Conservation (phyloP, 2,329 filamentous ascomycete genomes). For the Paraconiothyrium sp. region DNA sequence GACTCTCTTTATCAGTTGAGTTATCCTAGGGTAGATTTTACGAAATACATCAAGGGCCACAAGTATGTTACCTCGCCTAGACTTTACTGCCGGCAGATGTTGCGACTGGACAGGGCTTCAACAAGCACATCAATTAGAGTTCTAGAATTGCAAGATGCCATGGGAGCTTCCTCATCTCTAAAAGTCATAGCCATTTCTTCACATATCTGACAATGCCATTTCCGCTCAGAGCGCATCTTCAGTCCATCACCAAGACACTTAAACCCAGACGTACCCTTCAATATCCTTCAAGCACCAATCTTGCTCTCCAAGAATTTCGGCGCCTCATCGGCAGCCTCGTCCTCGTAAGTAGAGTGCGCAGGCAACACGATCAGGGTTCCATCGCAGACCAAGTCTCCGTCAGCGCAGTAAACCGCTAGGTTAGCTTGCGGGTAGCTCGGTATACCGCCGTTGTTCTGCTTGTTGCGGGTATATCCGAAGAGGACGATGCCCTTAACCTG, state of each 20-base stretch:
- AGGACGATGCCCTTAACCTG: conserved; percentile 51
- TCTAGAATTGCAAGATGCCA: no score
- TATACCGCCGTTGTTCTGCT: conserved; percentile 49
- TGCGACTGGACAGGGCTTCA: no score
- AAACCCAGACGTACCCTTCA: no score
- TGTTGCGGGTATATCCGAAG: conserved; percentile 54
- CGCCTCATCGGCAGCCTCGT: conserved; percentile 35
- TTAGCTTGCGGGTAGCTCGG: conserved; percentile 43
- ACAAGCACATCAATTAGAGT: no score
- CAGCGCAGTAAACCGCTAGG: conserved; percentile 49
- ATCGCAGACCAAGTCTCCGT: conserved; percentile 46
- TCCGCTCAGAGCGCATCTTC: not conserved
- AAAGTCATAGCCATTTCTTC: no score
- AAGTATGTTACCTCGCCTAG: no score
- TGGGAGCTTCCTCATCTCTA: no score
- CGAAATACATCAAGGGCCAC: no score
- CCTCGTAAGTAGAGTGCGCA: conserved; percentile 44
- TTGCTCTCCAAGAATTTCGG: conserved; percentile 35
- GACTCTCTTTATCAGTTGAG: no score
- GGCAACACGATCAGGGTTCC: conserved; percentile 46
- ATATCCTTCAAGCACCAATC: conserved; percentile 13
- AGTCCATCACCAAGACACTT: not conserved
- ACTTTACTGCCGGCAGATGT: no score
- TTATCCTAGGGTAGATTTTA: no score
- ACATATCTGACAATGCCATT: no score